phyloP scores from a whole-genome alignment of 2,329 filamentous ascomycete species.

The Aspergillus flavus region DNA sequence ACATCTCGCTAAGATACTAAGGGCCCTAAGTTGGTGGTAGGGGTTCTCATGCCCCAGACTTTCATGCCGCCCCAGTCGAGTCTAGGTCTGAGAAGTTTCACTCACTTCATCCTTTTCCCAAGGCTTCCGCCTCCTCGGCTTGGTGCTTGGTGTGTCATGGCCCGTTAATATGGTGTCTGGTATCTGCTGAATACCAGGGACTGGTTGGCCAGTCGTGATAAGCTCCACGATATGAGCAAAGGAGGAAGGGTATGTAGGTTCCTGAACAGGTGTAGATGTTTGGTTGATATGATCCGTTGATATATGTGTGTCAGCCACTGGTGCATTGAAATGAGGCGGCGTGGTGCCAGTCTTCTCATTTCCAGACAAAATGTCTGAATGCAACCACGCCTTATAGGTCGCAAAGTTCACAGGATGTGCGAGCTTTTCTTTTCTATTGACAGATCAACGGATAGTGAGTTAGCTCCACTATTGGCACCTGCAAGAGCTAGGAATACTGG shows the following conservation, averaged over 20 bases:
- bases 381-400: conserved; percentile 67
- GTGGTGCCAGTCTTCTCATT: conserved; percentile 12
- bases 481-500: background rate
- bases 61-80: background rate
- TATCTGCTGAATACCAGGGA: conserved; percentile 86
- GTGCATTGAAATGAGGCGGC: conserved; percentile 7
- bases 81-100: conserved; percentile 7
- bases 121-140: conserved; percentile 65
- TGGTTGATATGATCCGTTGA: conserved; percentile 15
- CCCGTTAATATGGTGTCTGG: conserved; percentile 76
- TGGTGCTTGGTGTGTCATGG: conserved; percentile 62
- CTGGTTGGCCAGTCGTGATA: conserved; percentile 77
- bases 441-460: background rate
- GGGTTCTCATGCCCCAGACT: background rate
- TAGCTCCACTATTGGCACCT: background rate
- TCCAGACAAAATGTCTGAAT: conserved; percentile 9
- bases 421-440: conserved; percentile 40
- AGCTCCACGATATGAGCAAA: conserved; percentile 87
- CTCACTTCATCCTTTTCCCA: conserved; percentile 69
- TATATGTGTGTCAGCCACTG: conserved; percentile 9
- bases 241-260: conserved; percentile 72
- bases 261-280: conserved; percentile 46
- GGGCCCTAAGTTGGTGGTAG: background rate
- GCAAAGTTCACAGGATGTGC: conserved; percentile 62
- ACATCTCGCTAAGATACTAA: background rate